phyloP scores from a whole-genome alignment of 2,329 filamentous ascomycete species.

The Hymenoscyphus albidus region DNA sequence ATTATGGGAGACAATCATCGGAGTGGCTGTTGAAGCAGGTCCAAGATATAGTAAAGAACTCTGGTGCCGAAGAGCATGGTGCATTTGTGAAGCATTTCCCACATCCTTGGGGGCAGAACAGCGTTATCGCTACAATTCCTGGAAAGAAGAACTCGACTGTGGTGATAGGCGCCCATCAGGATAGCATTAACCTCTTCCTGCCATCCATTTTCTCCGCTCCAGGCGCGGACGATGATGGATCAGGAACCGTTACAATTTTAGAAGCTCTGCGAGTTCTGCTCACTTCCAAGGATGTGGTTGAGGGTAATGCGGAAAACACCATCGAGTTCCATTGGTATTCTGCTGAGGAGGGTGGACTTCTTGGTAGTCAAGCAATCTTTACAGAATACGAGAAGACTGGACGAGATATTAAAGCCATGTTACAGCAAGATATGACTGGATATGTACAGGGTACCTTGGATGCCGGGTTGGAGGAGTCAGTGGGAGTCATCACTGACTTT shows the following conservation, averaged over 20 bases:
- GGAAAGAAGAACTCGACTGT: constrained; percentile 80
- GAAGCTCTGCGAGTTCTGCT: constrained; percentile 84
- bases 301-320: constrained; percentile 74
- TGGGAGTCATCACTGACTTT: constrained; percentile 90
- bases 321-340: constrained; percentile 97
- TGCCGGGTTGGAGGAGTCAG: constrained; percentile 75
- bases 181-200: constrained; percentile 90
- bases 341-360: constrained; percentile 81
- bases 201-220: constrained; percentile 81
- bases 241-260: constrained; percentile 88
- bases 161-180: constrained; percentile 88
- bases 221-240: constrained; percentile 93
- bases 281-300: constrained; percentile 63
- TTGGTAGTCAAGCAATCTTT: constrained; percentile 90
- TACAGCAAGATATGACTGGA: constrained; percentile 98
- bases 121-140: constrained; percentile 86
- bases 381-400: constrained; percentile 68
- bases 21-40: constrained; percentile 81
- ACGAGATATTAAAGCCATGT: constrained; percentile 86
- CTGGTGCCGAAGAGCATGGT: constrained; percentile 63
- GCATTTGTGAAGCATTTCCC: constrained; percentile 70
- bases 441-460: constrained; percentile 80
- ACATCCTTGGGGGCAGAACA: constrained; percentile 86
- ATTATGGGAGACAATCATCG: constrained; percentile 77
- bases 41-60: constrained; percentile 63